Evolutionary conservation across 306 rosid species (phyloP).

Genomic region (Quercus suber): DNA sequence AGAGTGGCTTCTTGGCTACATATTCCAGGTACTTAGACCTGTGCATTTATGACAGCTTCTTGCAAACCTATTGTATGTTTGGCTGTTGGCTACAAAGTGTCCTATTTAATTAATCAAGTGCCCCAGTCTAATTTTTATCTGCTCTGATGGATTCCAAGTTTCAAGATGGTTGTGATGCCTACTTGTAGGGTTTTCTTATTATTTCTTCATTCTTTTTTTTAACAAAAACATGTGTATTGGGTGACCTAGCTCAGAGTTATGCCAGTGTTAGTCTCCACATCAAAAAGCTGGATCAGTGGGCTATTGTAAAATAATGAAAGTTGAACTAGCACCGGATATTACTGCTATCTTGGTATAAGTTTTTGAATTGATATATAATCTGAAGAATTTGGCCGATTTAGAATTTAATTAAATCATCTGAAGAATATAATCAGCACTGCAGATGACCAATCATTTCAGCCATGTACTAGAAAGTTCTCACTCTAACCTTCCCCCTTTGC

Average conservation of each 20-base stretch:
- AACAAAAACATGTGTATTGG: background rate
- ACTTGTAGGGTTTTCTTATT: background rate
- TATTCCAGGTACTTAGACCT: conserved; percentile 4
- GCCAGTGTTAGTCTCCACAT: background rate
- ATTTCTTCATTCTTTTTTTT: background rate
- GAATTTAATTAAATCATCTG: background rate
- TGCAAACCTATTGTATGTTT: background rate
- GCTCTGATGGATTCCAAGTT: background rate
- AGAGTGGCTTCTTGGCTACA: background rate
- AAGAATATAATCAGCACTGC: background rate
- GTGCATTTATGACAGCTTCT: background rate
- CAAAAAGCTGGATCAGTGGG: background rate
- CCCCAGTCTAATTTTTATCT: background rate
- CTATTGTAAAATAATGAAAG: background rate
- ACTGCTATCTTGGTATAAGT: background rate
- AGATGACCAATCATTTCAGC: background rate
- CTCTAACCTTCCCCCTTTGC: background rate
- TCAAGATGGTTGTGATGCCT: background rate
- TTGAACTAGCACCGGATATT: background rate
- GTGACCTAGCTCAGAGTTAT: background rate
- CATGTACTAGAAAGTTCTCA: background rate
- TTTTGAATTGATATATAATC: background rate
- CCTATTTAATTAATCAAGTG: background rate
- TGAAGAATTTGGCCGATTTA: background rate
- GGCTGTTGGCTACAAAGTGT: background rate